Conservation (phyloP, 176 grass and related monocot species). For the Cenchrus purpureus region DNA sequence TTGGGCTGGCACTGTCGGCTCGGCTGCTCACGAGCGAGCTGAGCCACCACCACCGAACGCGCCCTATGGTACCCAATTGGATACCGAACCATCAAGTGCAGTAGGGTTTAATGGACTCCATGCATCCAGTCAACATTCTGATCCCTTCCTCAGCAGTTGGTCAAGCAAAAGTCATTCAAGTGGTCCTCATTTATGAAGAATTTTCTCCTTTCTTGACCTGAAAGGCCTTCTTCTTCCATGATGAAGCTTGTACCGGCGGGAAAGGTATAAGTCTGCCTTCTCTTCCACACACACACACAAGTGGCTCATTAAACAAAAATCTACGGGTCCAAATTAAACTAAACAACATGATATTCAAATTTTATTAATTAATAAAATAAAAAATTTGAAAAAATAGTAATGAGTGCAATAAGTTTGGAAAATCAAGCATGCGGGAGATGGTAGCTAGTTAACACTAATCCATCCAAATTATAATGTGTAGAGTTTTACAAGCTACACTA, state of each 20-base stretch:
- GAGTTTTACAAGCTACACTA: neutral
- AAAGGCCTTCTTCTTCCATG: neutral
- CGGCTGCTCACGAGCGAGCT: too few relatives aligned
- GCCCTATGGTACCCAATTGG: too few relatives aligned
- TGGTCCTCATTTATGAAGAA: neutral
- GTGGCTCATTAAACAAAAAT: constrained; percentile 12
- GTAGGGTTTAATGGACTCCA: neutral
- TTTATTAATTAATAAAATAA: neutral
- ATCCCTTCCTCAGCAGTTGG: constrained; percentile 14
- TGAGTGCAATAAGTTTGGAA: neutral
- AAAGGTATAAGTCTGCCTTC: neutral
- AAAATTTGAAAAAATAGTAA: neutral
- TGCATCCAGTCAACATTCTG: neutral
- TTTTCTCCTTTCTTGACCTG: neutral
- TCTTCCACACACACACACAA: neutral
- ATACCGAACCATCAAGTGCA: neutral
- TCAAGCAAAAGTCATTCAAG: constrained; percentile 41
- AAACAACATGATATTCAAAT: neutral
- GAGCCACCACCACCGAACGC: too few relatives aligned
- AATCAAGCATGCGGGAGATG: neutral
- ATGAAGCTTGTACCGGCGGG: constrained; percentile 1
- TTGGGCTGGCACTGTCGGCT: too few relatives aligned
- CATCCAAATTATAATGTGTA: neutral
- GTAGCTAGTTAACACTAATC: neutral
- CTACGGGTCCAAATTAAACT: neutral